Evolutionary conservation across 306 rosid species (phyloP), one percentile per base, ranked within the genome.

Genomic region (Acacia acuminata): DNA sequence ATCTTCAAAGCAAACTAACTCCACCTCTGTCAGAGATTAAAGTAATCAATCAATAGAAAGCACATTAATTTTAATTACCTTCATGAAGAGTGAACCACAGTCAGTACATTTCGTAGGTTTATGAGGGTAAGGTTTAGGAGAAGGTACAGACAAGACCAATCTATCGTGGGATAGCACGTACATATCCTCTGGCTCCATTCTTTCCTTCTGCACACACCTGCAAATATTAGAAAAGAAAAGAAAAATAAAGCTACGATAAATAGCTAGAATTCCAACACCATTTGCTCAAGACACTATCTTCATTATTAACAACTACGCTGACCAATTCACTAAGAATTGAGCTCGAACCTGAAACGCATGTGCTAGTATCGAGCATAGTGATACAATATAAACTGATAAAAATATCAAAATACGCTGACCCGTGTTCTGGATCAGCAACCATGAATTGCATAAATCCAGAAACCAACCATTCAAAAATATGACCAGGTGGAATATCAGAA

Each of bases 141-240:
- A 88, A 79, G 99, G 99, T 64, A 92, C 78, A 73, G 86, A 80
- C 91, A 96, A 81, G 85, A 93, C 40, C 55, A 91, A 71, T 64
- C 98, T 97, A 84, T 75, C 83, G 13, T 90, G 83, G 72, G 97
- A 84, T 64, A 96, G 50, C 81, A 96, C 90, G 70, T 92, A 96
- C 98, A 96, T 93, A 79, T 96, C 99, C 86, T 90, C 99, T 0
- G 98, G 91, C 71, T 91, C 90, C 98, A 96, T 93, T 83, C 99
- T 91, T 88, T 96, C 98, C 82, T 94, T 94, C 90, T 92, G 99
- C 82, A 96, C n/a, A n/a, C 99, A 50, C 96, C 99, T 96, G 81
- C 76, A 71, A 83, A 82, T 78, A 77, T 82, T 77, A 81, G 73
- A 47, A 25, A 71, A 65, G 38, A 34, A 61, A n/a, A 71, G 75